Base-by-base conservation (phyloP, 2,329 filamentous ascomycete genomes). In the Cryphonectria radicalis region DNA sequence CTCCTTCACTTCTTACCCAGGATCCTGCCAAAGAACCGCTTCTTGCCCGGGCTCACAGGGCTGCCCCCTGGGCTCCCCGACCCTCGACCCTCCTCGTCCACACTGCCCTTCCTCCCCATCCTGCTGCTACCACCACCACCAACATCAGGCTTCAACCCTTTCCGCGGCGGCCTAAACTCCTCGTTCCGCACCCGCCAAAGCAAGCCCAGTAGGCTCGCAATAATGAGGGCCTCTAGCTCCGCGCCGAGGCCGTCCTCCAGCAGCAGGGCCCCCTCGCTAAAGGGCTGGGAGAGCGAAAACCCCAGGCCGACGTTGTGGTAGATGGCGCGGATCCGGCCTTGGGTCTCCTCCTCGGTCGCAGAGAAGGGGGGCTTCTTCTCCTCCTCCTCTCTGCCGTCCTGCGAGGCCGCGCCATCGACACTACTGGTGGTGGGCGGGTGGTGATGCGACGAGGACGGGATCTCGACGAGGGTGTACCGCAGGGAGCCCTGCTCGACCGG, bases 231-330 rank as follows among this genome's bases (percentile, higher is more conserved):
- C 62, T 73, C 72, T 0, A 72, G 40, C 66, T 72, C 72, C 1
- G 72, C 55, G n/a, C 70, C 70, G 2, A 72, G 14, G 3, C 43
- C 35, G 10, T 62, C 10, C 35, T 72, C 62, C 11, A 73, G n/a
- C 42, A 73, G 37, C 63, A 73, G 65, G 2, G 66, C 70, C 3
- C 72, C 72, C 62, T 73, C 70, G 57, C 70, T 73, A 66, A 43
- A 67, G 7, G 70, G 70, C 63, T 73, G 72, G 14, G 70, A 66
- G 11, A 73, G 46, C 4, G 59, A 72, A 40, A 72, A 68, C 37
- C 72, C 72, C 22, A 72, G 53, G 3, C 72, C 72, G 55, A 73
- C 70, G 42, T 73, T 72, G 66, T 72, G 65, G 46, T 73, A 73
- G 43, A 73, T 72, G 32, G 72, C 72, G 6, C 70, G 63, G 17